phyloP scores from a whole-genome alignment of 2,329 filamentous ascomycete genomes.

The Sarocladium kiliense region DNA sequence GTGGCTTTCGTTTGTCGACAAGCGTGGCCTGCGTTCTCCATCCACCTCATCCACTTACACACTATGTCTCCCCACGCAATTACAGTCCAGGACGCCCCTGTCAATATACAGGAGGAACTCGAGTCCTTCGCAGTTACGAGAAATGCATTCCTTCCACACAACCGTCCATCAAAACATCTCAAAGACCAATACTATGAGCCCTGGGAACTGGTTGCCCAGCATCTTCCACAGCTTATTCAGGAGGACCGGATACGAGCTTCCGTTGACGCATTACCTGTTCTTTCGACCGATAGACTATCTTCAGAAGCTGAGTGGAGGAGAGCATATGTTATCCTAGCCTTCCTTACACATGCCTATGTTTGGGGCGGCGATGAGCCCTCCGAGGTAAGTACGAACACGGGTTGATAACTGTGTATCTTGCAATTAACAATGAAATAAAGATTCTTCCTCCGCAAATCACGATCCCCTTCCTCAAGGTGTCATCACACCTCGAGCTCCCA shows the following conservation, averaged over 20 bases:
- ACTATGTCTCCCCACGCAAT: slow-evolving; percentile 40
- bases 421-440: slow-evolving; percentile 25
- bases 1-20: not conserved
- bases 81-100: slow-evolving; percentile 13
- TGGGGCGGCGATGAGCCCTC: slow-evolving; percentile 76
- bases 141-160: slow-evolving; percentile 73
- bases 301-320: slow-evolving; percentile 72
- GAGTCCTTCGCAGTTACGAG: slow-evolving; percentile 34
- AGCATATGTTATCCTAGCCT: slow-evolving; percentile 73
- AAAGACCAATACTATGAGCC: slow-evolving; percentile 68
- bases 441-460: slow-evolving; percentile 70
- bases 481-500: slow-evolving; percentile 71
- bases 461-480: slow-evolving; percentile 68
- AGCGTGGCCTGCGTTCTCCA: not conserved
- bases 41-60: not conserved
- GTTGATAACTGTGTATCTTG: not conserved
- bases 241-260: slow-evolving; percentile 57
- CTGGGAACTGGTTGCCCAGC: slow-evolving; percentile 69
- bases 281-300: slow-evolving; percentile 60
- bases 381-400: slow-evolving; percentile 48
- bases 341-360: slow-evolving; percentile 80
- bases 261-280: slow-evolving; percentile 61
- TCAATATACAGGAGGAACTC: slow-evolving; percentile 22
- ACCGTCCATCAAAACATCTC: slow-evolving; percentile 60
- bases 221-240: slow-evolving; percentile 63